A percentile compares a stretch with the other conserved stretches of the same genome.
Evolutionary conservation across 495 filamentous ascomycete species (phyloP).

Genomic region (Apiosordaria backusii): DNA sequence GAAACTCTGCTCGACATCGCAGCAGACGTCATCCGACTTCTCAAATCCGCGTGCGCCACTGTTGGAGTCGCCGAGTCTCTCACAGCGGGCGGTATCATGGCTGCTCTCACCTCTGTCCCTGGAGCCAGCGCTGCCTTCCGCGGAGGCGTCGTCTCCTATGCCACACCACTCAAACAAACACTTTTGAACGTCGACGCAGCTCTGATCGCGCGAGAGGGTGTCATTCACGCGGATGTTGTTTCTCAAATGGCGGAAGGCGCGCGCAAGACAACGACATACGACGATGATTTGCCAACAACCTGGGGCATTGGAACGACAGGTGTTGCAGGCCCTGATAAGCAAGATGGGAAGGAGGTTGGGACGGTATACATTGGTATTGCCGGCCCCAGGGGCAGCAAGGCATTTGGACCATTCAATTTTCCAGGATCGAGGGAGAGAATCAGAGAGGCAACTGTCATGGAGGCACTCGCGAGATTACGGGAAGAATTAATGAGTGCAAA

Average conservation of each 20-base stretch:
- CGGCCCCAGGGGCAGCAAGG: constrained; percentile 9
- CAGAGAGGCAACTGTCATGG: constrained; percentile 25
- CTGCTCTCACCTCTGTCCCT: constrained; percentile 27
- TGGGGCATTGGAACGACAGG: constrained; percentile 36
- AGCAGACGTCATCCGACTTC: constrained; percentile 22
- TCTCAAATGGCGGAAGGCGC: constrained; percentile 33
- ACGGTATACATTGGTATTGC: constrained; percentile 31
- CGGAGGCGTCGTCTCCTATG: constrained; percentile 35
- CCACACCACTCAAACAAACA: constrained; percentile 28
- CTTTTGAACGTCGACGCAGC: constrained; percentile 28
- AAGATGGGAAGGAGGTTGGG: constrained; percentile 30
- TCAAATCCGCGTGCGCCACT: constrained; percentile 22
- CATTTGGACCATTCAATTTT: constrained; percentile 29
- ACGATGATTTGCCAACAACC: constrained; percentile 18
- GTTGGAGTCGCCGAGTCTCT: constrained; percentile 34
- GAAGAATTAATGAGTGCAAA: neutral
- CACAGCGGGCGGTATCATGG: constrained; percentile 31
- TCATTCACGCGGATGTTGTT: constrained; percentile 33
- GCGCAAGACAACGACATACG: constrained; percentile 16
- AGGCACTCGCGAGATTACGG: constrained; percentile 25
- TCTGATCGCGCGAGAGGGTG: constrained; percentile 31
- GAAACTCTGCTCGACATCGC: constrained; percentile 24
- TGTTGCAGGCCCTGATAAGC: constrained; percentile 28
- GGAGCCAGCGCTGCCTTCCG: constrained; percentile 31
- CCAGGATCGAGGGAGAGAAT: constrained; percentile 25